Evolutionary conservation across 768 basidiomycete genomes (phyloP).

Genomic region (Boletus subparvulus): DNA sequence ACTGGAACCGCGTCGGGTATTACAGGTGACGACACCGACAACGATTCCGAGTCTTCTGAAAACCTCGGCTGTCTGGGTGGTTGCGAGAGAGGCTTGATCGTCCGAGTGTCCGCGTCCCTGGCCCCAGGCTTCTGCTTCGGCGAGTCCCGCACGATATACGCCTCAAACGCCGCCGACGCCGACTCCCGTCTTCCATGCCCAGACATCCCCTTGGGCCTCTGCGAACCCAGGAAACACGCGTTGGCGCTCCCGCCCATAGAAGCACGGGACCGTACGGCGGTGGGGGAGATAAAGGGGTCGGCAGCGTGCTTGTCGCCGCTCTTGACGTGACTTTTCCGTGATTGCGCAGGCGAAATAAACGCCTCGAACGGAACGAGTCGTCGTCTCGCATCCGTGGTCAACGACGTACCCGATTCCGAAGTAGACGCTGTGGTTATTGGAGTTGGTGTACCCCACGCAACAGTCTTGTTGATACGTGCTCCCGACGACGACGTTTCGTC

Average conservation of each 20-base stretch:
- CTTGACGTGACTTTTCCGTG: neutral
- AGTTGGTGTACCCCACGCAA: neutral
- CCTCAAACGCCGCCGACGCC: constrained; percentile 13
- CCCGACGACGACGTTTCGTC: neutral
- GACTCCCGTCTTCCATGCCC: constrained; percentile 12
- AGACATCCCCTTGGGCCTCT: neutral
- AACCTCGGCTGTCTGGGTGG: neutral
- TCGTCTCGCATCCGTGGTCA: neutral
- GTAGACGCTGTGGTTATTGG: neutral
- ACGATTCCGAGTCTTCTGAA: neutral
- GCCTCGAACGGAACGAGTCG: constrained; percentile 16
- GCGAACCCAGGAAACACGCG: neutral
- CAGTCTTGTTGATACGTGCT: neutral
- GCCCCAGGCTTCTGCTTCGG: neutral
- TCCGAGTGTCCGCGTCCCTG: too few species aligned
- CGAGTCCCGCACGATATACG: constrained; percentile 17
- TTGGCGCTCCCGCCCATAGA: neutral
- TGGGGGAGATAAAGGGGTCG: neutral
- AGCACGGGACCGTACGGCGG: neutral
- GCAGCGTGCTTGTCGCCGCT: neutral
- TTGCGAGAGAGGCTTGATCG: neutral
- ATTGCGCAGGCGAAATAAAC: constrained; percentile 22
- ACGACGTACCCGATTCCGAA: neutral
- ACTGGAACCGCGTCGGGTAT: neutral
- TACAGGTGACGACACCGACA: neutral